A percentile compares a stretch with the other conserved stretches of the same genome.
These are phyloP conservation scores for Micractinium conductrix DNA, from an alignment of 139 green algal genomes.

Conservation along the genomic window DNA sequence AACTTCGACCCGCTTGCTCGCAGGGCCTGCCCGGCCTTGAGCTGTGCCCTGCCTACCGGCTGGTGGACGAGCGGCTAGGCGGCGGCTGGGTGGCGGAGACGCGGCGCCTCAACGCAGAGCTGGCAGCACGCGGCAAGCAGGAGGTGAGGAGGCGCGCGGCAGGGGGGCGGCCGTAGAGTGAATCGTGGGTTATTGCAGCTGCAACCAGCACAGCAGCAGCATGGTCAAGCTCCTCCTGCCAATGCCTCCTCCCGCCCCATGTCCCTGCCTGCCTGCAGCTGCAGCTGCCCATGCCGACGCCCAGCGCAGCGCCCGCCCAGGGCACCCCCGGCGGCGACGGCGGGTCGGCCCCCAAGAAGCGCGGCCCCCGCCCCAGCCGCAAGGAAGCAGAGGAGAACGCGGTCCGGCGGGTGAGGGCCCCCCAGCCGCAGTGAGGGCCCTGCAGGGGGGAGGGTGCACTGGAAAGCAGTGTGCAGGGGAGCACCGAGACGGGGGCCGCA, in stretches of 20 bases:
- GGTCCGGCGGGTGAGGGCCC: conserved; percentile 7
- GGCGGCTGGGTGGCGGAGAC: conserved; percentile 52
- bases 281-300: background rate
- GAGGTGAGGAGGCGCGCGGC: background rate
- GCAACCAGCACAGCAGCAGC: background rate
- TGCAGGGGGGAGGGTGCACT: background rate
- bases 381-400: conserved; percentile 32
- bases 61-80: conserved; percentile 50
- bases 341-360: background rate
- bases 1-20: background rate
- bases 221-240: background rate
- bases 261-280: background rate
- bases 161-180: background rate
- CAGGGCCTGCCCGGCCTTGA: conserved; percentile 57
- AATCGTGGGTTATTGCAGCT: background rate
- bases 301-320: background rate
- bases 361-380: conserved; percentile 7
- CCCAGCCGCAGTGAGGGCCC: too few species aligned
- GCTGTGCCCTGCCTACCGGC: conserved; percentile 39
- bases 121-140: conserved; percentile 11
- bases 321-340: background rate
- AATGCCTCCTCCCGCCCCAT: too few species aligned
- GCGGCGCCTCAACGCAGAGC: conserved; percentile 36
- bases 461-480: too few species aligned
- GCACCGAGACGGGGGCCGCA: too few species aligned